Percentiles rank a stretch among this genome's conserved stretches.
Evolutionary conservation across 352 stramenopile genomes (phyloP).

Genomic region (Phytophthora hybrid): DNA sequence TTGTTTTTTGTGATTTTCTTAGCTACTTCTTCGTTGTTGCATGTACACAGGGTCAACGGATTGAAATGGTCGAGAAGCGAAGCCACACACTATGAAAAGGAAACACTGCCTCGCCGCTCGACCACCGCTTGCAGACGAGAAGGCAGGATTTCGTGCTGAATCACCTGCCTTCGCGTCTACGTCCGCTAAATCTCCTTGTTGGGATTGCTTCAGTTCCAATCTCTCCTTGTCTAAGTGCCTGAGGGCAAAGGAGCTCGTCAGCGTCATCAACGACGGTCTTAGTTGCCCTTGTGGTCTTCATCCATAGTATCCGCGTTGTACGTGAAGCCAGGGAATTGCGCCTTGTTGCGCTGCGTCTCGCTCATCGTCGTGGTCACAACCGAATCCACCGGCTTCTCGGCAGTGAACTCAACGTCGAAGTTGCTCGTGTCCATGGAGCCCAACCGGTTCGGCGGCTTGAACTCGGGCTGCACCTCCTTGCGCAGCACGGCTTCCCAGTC

Average conservation of each 20-base stretch:
- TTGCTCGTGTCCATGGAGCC: constrained; percentile 94
- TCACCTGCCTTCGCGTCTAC: constrained; percentile 24
- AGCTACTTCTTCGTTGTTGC: constrained; percentile 45
- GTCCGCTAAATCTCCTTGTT: constrained; percentile 32
- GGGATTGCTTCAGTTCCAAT: constrained; percentile 34
- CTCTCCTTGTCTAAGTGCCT: constrained; percentile 45
- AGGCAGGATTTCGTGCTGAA: constrained; percentile 14
- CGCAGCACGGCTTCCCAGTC: constrained; percentile 92
- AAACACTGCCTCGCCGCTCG: constrained; percentile 32
- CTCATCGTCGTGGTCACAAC: constrained; percentile 93
- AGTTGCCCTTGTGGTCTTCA: constrained; percentile 87
- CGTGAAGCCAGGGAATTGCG: constrained; percentile 91
- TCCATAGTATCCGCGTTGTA: constrained; percentile 92
- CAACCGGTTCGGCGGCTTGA: constrained; percentile 91
- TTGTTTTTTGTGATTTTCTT: constrained; percentile 48
- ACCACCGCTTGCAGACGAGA: constrained; percentile 30
- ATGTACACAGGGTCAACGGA: constrained; percentile 36
- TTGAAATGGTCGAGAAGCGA: constrained; percentile 27
- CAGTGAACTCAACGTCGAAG: constrained; percentile 95
- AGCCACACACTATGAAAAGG: constrained; percentile 43
- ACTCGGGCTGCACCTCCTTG: constrained; percentile 92
- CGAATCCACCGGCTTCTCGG: constrained; percentile 91
- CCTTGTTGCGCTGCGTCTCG: constrained; percentile 91
- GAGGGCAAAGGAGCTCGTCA: constrained; percentile 33
- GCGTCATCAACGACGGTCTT: constrained; percentile 30